Evolutionary conservation across 2,329 filamentous ascomycete species (phyloP).

Genomic region (Gnomoniopsis smithogilvyi): DNA sequence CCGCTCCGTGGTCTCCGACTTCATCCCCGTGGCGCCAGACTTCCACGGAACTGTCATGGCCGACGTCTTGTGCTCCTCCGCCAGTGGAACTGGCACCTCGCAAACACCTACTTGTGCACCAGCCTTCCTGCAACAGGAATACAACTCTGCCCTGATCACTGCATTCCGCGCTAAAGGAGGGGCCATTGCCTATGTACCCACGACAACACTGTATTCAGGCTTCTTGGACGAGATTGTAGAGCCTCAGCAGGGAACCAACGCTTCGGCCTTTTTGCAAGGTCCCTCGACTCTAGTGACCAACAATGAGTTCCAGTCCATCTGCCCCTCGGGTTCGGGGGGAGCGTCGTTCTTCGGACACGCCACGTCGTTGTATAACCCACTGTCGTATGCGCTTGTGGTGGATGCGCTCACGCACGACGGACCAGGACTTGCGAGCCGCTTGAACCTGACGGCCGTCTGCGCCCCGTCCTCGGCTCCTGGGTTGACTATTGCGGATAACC

Average conservation of each 20-base stretch:
- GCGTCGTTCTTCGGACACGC: not conserved
- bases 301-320: slow-evolving; percentile 42
- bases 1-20: slow-evolving; percentile 36
- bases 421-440: not conserved
- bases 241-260: slow-evolving; percentile 41
- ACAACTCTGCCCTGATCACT: slow-evolving; percentile 37
- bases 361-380: slow-evolving; percentile 44
- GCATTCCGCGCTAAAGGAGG: slow-evolving; percentile 40
- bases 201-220: slow-evolving; percentile 48
- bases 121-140: slow-evolving; percentile 36
- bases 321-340: slow-evolving; percentile 20
- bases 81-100: not conserved
- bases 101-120: not conserved
- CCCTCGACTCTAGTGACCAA: slow-evolving; percentile 42
- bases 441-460: slow-evolving; percentile 3
- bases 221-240: slow-evolving; percentile 48
- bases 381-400: slow-evolving; percentile 39
- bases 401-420: slow-evolving; percentile 41
- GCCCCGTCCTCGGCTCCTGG: slow-evolving; percentile 3
- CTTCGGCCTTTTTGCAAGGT: slow-evolving; percentile 42
- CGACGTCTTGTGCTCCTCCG: slow-evolving; percentile 27
- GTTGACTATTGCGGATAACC: not conserved
- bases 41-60: slow-evolving; percentile 32
- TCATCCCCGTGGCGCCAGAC: slow-evolving; percentile 47
- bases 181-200: slow-evolving; percentile 50